These are phyloP conservation scores for Diutina siamensis DNA, from an alignment of 1,139 yeast genomes.

Conservation along the genomic window DNA sequence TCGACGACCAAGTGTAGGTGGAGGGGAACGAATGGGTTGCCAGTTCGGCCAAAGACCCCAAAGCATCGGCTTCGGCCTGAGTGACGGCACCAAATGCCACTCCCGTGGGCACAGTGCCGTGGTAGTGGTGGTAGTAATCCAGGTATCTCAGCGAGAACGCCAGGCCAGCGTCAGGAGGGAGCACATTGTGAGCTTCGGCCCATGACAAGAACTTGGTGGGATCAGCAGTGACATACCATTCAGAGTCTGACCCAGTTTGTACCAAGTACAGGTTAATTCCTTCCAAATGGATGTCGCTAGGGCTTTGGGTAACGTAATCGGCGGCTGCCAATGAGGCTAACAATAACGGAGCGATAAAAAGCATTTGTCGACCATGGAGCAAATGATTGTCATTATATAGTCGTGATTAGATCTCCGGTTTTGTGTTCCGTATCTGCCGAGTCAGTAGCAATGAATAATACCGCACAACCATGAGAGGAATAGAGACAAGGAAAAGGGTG, in stretches of 20 bases:
- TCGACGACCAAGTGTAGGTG: background rate
- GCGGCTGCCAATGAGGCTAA: background rate
- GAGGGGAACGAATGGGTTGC: background rate
- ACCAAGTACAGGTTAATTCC: conserved; percentile 1
- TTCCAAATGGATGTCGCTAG: background rate
- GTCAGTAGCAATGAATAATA: background rate
- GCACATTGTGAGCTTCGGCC: background rate
- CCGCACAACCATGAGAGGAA: background rate
- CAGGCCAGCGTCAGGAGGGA: background rate
- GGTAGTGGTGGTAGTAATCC: background rate
- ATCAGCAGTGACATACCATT: conserved; percentile 4
- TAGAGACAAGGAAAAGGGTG: background rate
- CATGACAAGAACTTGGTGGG: conserved; percentile 2
- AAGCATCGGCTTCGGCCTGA: conserved; percentile 5
- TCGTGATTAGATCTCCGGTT: background rate
- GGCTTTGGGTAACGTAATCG: background rate
- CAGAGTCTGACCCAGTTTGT: background rate
- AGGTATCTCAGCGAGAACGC: conserved; percentile 4
- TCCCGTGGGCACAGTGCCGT: conserved; percentile 1
- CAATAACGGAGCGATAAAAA: background rate
- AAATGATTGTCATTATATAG: background rate
- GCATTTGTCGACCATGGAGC: background rate
- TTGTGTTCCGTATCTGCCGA: background rate
- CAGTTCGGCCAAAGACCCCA: conserved; percentile 2
- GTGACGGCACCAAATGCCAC: conserved; percentile 3